phyloP scores from a whole-genome alignment of 176 grass and related monocot species.

The Thinopyrum elongatum region DNA sequence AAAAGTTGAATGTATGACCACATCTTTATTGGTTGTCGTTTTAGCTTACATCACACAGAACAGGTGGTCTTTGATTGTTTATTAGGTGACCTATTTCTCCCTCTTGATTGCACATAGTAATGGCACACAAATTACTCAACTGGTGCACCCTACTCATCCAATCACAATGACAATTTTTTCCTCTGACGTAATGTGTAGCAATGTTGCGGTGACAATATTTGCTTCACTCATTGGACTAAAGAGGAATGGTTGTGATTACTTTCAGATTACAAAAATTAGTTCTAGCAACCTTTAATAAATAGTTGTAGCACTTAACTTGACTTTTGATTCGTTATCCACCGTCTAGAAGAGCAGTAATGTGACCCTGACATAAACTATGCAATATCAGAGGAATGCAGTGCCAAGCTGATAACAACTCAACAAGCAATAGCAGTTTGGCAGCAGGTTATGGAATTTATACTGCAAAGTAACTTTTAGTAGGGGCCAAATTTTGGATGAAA shows the following conservation, averaged over 20 bases:
- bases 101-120: neutral
- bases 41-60: neutral
- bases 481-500: neutral
- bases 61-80: neutral
- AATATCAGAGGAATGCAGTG: constrained; percentile 1
- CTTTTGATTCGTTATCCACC: neutral
- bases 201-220: neutral
- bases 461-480: neutral
- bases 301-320: constrained; percentile 8
- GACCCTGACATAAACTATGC: neutral
- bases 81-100: neutral
- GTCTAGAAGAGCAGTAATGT: neutral
- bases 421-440: neutral
- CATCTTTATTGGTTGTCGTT: neutral
- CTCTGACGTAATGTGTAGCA: neutral
- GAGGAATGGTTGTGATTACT: neutral
- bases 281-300: neutral
- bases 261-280: neutral
- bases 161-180: neutral
- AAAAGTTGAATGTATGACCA: neutral
- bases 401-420: neutral
- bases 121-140: neutral
- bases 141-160: neutral
- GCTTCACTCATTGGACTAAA: neutral
- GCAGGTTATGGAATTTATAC: neutral